Evolutionary conservation across 2,329 filamentous ascomycete species (phyloP), one percentile per base, ranked within the genome.

Genomic region (Verticillium isaacii): DNA sequence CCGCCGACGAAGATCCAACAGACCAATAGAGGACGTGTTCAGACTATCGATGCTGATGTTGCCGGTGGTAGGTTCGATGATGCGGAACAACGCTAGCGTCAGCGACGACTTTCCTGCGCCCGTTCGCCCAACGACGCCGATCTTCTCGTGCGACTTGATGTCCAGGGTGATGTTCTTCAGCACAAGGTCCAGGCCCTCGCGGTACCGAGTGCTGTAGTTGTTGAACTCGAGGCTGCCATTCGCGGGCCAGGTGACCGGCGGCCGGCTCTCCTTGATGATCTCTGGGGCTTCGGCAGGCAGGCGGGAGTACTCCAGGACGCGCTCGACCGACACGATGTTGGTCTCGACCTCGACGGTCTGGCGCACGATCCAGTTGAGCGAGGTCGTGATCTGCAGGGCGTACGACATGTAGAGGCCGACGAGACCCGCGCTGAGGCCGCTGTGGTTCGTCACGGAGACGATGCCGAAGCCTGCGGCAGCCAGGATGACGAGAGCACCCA

Each of bases 321-420:
- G 90, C 82, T 99, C 95, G 41, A 99, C 95, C 11, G 94, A 97
- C 56, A 99, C 94, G 71, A 99, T 99, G 77, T 99, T 99, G n/a
- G 94, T 98, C 82, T 99, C 96, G n/a, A 99, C 95, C 76, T 99
- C 96, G 37, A 99, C 95, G 0, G 93, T 97, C 78, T 99, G 95
- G 63, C 96, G 88, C 59, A 99, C 95, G 71, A 99, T 97, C 95
- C 95, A 99, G 80, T 98, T 99, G 70, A 99, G 85, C 39, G 93
- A 97, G 68, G 94, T 91, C 1, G 95, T 99, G 72, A 99, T 98
- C 78, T 97, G 92, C 66, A 99, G 84, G 45, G 93, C 95, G 77
- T 98, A 97, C 56, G 94, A 97, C 93, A 99, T 97, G 66, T 91
- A 88, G 70, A 99, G 81, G 80, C 96, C 96, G 59, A 98, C 93